phyloP scores from a whole-genome alignment of 2,329 filamentous ascomycete species.

The Bipolaris zeicola region DNA sequence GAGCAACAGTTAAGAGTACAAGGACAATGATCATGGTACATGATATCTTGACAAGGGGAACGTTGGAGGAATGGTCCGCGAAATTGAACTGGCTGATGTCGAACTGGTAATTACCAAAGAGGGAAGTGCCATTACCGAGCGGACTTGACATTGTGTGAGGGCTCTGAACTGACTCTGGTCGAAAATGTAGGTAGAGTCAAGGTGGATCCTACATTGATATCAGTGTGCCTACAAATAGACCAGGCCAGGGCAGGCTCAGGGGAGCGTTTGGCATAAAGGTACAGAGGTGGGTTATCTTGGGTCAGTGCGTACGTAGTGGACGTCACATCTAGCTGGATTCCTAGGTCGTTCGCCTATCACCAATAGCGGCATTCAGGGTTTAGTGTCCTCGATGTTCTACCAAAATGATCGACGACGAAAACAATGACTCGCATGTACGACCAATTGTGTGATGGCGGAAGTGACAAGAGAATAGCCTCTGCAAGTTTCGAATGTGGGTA shows the following conservation, averaged over 20 bases:
- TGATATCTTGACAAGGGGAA: conserved; percentile 15
- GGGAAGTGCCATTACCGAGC: not conserved
- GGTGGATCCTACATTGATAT: not conserved
- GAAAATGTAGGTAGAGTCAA: not conserved
- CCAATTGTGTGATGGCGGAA: not conserved
- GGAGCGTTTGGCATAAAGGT: not conserved
- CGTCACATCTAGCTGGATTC: not conserved
- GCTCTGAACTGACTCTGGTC: not conserved
- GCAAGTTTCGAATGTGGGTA: not conserved
- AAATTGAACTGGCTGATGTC: conserved; percentile 34
- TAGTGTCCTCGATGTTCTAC: conserved; percentile 1
- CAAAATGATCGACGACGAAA: not conserved
- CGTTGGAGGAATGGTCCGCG: conserved; percentile 25
- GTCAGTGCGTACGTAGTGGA: not conserved
- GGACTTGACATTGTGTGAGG: conserved; percentile 6
- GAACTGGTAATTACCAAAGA: conserved; percentile 20
- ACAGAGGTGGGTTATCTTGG: not conserved
- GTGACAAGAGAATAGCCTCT: not conserved
- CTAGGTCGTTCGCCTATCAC: not conserved
- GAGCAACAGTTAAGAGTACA: conserved; percentile 25
- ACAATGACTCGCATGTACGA: not conserved
- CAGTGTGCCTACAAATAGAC: not conserved
- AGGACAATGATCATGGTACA: conserved; percentile 28
- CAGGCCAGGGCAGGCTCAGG: not conserved
- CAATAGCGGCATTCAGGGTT: not conserved